phyloP scores from a whole-genome alignment of 2,329 filamentous ascomycete genomes.

The Fusarium denticulatum region DNA sequence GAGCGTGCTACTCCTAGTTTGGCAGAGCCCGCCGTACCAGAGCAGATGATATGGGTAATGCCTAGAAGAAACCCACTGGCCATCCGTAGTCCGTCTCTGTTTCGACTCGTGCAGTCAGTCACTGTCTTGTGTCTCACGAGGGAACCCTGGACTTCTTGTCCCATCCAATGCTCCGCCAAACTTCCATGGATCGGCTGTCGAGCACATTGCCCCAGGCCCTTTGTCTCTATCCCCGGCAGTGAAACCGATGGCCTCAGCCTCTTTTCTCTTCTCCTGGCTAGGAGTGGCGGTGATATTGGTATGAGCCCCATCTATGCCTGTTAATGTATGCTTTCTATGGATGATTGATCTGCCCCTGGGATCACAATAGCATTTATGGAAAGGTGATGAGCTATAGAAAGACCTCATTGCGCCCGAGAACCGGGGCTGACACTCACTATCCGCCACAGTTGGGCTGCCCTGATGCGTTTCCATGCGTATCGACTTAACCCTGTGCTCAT shows the following conservation, averaged over 20 bases:
- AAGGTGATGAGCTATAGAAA: conserved; percentile 33
- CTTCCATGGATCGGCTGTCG: conserved; percentile 10
- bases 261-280: background rate
- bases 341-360: conserved; percentile 30
- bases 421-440: conserved; percentile 26
- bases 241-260: conserved; percentile 17
- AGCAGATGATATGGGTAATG: conserved; percentile 19
- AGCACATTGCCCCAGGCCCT: background rate
- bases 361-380: conserved; percentile 2
- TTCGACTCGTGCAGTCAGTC: background rate
- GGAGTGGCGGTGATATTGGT: conserved; percentile 21
- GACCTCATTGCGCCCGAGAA: conserved; percentile 25
- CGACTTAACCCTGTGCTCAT: conserved; percentile 29
- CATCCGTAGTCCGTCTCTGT: conserved; percentile 21
- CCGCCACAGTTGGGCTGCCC: conserved; percentile 24
- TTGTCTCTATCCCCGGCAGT: conserved; percentile 2
- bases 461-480: conserved; percentile 29
- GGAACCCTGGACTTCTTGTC: conserved; percentile 14
- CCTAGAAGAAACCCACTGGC: conserved; percentile 26
- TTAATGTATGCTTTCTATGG: conserved; percentile 11
- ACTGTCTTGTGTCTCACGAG: background rate
- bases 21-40: conserved; percentile 26
- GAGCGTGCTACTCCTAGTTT: conserved; percentile 38
- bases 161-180: conserved; percentile 14
- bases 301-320: conserved; percentile 17